A percentile compares a stretch with the other conserved stretches of the same genome.
phyloP scores from a whole-genome alignment of 73 alveolate genomes.

The Symbiodinium pilosum region DNA sequence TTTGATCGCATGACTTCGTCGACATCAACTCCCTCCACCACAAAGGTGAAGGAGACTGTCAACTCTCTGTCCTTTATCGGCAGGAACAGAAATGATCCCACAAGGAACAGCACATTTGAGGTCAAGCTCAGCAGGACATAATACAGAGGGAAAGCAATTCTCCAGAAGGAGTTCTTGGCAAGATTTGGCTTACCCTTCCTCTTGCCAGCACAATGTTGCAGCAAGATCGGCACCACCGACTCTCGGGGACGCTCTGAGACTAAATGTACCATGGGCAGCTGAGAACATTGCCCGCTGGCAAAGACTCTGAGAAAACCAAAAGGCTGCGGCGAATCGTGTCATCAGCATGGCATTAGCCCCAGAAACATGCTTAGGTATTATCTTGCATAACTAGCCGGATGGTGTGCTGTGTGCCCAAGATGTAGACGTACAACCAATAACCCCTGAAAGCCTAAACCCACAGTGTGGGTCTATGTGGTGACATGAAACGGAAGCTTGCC shows the following conservation, averaged over 20 bases:
- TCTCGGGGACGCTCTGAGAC: slow-evolving; percentile 90
- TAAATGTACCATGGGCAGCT: slow-evolving; percentile 37
- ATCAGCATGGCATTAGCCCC: no score
- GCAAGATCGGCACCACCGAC: slow-evolving; percentile 52
- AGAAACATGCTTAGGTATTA: no score
- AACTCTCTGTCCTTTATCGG: slow-evolving; percentile 28
- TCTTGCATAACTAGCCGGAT: no score
- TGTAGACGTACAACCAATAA: no score
- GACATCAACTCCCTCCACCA: slow-evolving; percentile 63
- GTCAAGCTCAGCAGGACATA: slow-evolving; percentile 66
- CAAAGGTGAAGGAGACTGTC: slow-evolving; percentile 58
- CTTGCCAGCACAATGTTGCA: slow-evolving; percentile 33
- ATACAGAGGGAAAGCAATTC: slow-evolving; percentile 86
- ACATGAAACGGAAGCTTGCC: no score
- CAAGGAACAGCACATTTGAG: slow-evolving; percentile 73
- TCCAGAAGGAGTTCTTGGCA: slow-evolving; percentile 32
- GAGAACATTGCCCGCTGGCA: not conserved
- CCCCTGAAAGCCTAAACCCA: no score
- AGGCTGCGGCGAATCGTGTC: not conserved
- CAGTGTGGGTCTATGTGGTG: no score
- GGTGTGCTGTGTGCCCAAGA: no score
- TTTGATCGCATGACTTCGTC: slow-evolving; percentile 54
- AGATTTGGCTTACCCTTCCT: not conserved
- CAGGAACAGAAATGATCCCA: slow-evolving; percentile 62
- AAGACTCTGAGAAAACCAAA: not conserved